Conservation (phyloP, 1,284 basidiomycete genomes). For the Marasmius fiardii region DNA sequence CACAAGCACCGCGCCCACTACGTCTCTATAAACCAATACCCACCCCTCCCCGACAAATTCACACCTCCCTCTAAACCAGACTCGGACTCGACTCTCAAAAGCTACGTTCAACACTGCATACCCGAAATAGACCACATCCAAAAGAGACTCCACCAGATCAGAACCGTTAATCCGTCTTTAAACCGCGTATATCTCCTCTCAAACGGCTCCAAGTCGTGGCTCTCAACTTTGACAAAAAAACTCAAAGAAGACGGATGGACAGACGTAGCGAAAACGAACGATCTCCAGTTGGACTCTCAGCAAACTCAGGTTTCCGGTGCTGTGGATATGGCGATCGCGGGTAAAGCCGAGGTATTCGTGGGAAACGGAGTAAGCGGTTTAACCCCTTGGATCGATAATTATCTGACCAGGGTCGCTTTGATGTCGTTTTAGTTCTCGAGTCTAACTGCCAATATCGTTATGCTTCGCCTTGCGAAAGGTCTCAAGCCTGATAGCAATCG, state of each 20-base stretch:
- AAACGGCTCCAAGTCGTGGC: slow-evolving; percentile 49
- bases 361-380: slow-evolving; percentile 65
- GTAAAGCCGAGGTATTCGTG: slow-evolving; percentile 54
- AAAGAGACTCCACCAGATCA: slow-evolving; percentile 33
- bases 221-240: slow-evolving; percentile 40
- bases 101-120: slow-evolving; percentile 54
- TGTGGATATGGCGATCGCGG: slow-evolving; percentile 59
- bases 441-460: no score
- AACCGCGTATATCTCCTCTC: slow-evolving; percentile 55
- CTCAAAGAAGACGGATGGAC: slow-evolving; percentile 44
- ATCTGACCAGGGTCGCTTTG: neutral
- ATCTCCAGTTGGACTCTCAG: slow-evolving; percentile 41
- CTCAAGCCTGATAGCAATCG: no score
- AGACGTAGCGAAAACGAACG: slow-evolving; percentile 41
- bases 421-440: neutral
- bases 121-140: slow-evolving; percentile 55
- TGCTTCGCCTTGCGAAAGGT: no score
- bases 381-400: no score
- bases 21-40: slow-evolving; percentile 58
- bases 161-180: slow-evolving; percentile 28
- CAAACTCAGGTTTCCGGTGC: slow-evolving; percentile 51
- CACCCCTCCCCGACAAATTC: slow-evolving; percentile 48
- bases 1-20: slow-evolving; percentile 46
- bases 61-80: slow-evolving; percentile 22
- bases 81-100: slow-evolving; percentile 11